These are phyloP conservation scores for Talaromyces wortmannii DNA, from an alignment of 495 filamentous ascomycete genomes.

Conservation along the genomic window DNA sequence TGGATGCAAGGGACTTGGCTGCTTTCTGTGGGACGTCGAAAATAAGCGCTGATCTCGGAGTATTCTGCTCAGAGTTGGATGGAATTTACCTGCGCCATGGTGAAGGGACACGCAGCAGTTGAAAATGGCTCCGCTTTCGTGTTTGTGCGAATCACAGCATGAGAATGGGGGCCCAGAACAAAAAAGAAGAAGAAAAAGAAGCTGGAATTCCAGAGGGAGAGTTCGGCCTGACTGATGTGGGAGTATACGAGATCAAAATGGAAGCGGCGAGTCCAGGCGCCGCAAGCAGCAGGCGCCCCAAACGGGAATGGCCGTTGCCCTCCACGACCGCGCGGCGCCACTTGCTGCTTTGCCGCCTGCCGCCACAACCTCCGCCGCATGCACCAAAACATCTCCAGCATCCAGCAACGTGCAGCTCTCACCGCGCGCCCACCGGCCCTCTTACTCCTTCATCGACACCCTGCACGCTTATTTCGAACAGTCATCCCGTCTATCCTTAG, in stretches of 20 bases:
- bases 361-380: slow-evolving; percentile 10
- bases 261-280: not conserved
- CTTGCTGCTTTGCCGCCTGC: slow-evolving; percentile 14
- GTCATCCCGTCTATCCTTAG: slow-evolving; percentile 3
- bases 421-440: no score
- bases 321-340: slow-evolving; percentile 20
- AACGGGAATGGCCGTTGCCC: slow-evolving; percentile 18
- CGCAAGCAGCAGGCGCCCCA: not conserved
- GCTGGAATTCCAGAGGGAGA: not conserved
- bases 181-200: not conserved
- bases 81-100: not conserved
- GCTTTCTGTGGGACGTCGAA: slow-evolving; percentile 61
- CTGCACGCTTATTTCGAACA: not conserved
- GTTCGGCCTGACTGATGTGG: no score
- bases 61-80: not conserved
- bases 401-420: not conserved
- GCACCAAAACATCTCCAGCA: slow-evolving; percentile 17
- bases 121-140: no score
- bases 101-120: not conserved
- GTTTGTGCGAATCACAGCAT: not conserved
- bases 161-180: not conserved
- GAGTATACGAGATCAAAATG: not conserved
- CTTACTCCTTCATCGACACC: no score
- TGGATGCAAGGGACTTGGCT: slow-evolving; percentile 78
- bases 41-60: not conserved